Base-by-base conservation (phyloP, 2,329 filamentous ascomycete species). In the Neonectria sp. region DNA sequence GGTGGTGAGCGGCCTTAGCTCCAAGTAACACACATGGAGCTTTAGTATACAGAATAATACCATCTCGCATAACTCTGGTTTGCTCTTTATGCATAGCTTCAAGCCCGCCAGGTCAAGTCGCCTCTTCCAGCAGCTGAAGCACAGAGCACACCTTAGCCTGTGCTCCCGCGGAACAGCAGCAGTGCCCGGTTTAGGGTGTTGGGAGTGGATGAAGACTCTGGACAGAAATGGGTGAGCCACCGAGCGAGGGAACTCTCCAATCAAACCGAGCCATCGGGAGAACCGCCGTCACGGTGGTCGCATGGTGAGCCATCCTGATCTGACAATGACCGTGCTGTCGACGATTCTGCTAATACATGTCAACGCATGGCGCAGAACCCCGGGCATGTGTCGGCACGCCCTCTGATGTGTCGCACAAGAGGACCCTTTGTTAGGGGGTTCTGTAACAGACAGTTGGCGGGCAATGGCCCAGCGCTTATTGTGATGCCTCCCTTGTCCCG, bases 301-400 rank as follows among this genome's bases (percentile, higher is more conserved):
- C 71, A 76, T 75, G 59, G 65, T 75, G 69, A 71, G 68, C 63
- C 60, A 64, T 75, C 73, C 71, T 71, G 63, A 74, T 68, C 73
- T 75, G 73, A 75, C 71, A 56, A 69, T 66, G 67, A 57, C 66
- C 65, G 53, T 67, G 67, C 68, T 68, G 68, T 61, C 58, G 61
- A 74, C 71, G 65, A 65, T 59, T 66, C 55, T 70, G 43, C 70
- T 12, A 57, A 73, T 61, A 68, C 68, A 45, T 43, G n/a, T 3
- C 33, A 13, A 8, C 9, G 9, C 33, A 72, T 71, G 68, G 68
- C 66, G 68, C 65, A 70, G 68, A 69, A 70, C 67, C 67, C 69
- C 57, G 71, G 63, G 59, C 15, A 6, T 15, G 35, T 37, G 35
- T 67, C 59, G 71, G 60, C 70, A 66, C 65, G 62, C 62, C 31